These are phyloP conservation scores for Tulasnella sp. DNA, from an alignment of 768 basidiomycete species.

Conservation along the genomic window DNA sequence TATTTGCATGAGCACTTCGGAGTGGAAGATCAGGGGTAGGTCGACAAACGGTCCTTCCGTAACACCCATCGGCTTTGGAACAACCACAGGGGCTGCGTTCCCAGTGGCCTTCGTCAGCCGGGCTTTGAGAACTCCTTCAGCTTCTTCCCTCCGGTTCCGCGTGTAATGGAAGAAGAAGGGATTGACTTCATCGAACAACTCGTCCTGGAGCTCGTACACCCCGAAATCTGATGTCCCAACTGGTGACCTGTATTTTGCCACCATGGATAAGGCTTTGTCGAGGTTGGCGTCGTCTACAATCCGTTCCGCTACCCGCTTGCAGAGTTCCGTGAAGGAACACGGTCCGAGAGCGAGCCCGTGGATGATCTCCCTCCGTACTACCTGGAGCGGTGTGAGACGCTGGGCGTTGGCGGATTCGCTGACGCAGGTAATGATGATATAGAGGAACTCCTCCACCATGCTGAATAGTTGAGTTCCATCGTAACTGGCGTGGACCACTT, in stretches of 20 bases:
- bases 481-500: constrained; percentile 49
- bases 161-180: constrained; percentile 96
- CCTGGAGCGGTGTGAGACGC: constrained; percentile 52
- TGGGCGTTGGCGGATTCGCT: constrained; percentile 72
- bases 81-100: constrained; percentile 57
- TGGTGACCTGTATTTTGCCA: constrained; percentile 76
- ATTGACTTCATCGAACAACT: constrained; percentile 77
- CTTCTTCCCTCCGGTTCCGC: constrained; percentile 87
- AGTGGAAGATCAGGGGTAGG: constrained; percentile 57
- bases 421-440: constrained; percentile 77
- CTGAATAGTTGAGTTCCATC: constrained; percentile 63
- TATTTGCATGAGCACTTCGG: constrained; percentile 65
- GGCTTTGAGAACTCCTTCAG: constrained; percentile 63
- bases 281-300: constrained; percentile 78
- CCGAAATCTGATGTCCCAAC: constrained; percentile 72
- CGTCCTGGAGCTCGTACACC: constrained; percentile 80
- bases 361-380: constrained; percentile 76
- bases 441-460: constrained; percentile 89
- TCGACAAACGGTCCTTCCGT: constrained; percentile 58
- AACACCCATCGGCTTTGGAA: constrained; percentile 64
- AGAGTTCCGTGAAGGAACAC: constrained; percentile 82
- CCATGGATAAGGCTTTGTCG: constrained; percentile 64
- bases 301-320: constrained; percentile 84
- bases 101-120: constrained; percentile 59
- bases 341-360: constrained; percentile 86